Conservation (phyloP, 106 monocot species). For the Chionographis japonica region DNA sequence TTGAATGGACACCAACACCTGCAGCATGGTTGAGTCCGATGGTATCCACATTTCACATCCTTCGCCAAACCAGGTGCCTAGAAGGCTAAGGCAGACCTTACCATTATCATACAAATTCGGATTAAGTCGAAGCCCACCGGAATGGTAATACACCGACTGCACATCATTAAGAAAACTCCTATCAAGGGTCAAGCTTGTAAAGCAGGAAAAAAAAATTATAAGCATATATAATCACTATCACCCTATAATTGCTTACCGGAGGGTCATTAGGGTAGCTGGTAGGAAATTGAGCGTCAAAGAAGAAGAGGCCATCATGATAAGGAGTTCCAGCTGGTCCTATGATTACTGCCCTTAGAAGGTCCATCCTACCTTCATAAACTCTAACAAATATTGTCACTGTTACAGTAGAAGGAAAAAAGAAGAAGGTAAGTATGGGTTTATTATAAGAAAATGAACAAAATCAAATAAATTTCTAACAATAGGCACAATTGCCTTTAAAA, state of each 20-base stretch:
- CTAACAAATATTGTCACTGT: conserved; percentile 67
- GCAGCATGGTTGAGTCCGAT: conserved; percentile 42
- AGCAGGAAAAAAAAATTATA: neutral
- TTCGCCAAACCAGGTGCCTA: conserved; percentile 41
- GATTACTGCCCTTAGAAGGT: conserved; percentile 71
- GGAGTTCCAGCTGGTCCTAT: conserved; percentile 80
- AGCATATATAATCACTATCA: neutral
- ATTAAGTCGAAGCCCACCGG: conserved; percentile 44
- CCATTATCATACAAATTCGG: conserved; percentile 49
- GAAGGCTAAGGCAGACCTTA: conserved; percentile 53
- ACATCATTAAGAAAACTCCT: neutral
- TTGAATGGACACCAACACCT: conserved; percentile 60
- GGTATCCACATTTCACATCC: conserved; percentile 48
- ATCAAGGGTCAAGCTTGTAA: neutral
- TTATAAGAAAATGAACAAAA: neutral
- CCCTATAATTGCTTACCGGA: conserved; percentile 36
- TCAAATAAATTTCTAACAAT: neutral
- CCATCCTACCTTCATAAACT: conserved; percentile 72
- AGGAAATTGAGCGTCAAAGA: conserved; percentile 67
- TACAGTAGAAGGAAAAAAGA: conserved; percentile 3
- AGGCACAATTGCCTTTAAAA: neutral
- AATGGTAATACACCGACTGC: conserved; percentile 45
- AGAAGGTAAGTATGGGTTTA: neutral
- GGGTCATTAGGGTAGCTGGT: conserved; percentile 59
- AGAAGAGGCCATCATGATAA: conserved; percentile 84